Conservation (phyloP, 164 flowering plant genomes). For the Chloranthus sessilifolius region DNA sequence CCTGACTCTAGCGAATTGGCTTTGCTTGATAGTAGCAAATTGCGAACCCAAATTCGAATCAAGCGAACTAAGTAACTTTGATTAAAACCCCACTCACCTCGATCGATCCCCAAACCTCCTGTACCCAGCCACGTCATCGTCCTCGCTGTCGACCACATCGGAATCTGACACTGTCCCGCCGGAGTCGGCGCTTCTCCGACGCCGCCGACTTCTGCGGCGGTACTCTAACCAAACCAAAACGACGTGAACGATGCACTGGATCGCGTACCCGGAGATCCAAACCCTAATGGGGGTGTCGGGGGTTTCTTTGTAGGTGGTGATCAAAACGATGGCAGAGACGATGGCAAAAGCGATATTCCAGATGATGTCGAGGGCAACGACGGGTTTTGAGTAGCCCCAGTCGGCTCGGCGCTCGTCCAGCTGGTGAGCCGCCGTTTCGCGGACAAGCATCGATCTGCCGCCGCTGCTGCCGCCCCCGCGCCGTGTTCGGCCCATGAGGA, state of each 20-base stretch:
- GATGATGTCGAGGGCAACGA: conserved; percentile 39
- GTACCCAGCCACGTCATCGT: conserved; percentile 33
- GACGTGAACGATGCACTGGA: conserved; percentile 54
- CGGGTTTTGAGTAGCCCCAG: conserved; percentile 28
- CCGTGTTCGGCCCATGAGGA: conserved; percentile 59
- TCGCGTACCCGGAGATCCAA: conserved; percentile 57
- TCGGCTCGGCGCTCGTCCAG: conserved; percentile 9
- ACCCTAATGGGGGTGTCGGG: conserved; percentile 56
- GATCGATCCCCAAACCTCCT: conserved; percentile 19
- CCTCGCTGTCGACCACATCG: conserved; percentile 40
- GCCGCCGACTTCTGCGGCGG: conserved; percentile 19
- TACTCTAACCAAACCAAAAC: conserved; percentile 38
- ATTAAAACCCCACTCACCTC: too few relatives aligned
- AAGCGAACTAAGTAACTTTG: too few relatives aligned
- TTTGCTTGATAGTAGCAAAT: too few relatives aligned
- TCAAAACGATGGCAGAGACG: conserved; percentile 34
- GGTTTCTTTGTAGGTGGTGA: conserved; percentile 25
- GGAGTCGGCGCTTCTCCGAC: too few relatives aligned
- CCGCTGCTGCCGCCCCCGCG: too few relatives aligned
- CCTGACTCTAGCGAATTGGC: too few relatives aligned
- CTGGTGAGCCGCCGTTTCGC: conserved; percentile 2
- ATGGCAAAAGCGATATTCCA: conserved; percentile 57
- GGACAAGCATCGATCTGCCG: neutral
- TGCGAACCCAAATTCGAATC: too few relatives aligned
- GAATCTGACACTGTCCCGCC: conserved; percentile 22